Conservation (phyloP, 495 filamentous ascomycete genomes). For the Podospora comata region DNA sequence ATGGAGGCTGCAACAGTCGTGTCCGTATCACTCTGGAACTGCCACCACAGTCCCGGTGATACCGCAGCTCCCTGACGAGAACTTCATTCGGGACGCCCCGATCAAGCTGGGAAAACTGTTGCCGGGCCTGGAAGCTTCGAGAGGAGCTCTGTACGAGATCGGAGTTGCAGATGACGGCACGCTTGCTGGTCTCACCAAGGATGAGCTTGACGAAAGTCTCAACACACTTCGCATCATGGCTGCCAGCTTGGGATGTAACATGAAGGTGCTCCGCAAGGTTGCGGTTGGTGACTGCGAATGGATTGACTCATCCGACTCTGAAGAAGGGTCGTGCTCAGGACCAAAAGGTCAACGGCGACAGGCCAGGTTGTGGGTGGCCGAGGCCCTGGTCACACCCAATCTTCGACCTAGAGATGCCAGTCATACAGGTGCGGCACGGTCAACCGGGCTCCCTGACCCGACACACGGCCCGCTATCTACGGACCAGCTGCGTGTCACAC, state of each 20-base stretch:
- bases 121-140: constrained; percentile 85
- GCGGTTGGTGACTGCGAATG: constrained; percentile 84
- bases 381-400: constrained; percentile 58
- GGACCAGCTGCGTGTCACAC: constrained; percentile 83
- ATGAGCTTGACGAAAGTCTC: constrained; percentile 89
- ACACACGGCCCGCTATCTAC: constrained; percentile 43
- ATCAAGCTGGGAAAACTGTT: constrained; percentile 61
- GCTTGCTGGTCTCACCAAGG: constrained; percentile 81
- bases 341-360: constrained; percentile 27
- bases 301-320: constrained; percentile 31
- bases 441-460: constrained; percentile 21
- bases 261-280: constrained; percentile 82
- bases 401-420: constrained; percentile 26
- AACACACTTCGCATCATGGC: constrained; percentile 84
- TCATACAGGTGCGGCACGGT: constrained; percentile 14
- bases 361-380: constrained; percentile 79
- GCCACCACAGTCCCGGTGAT: constrained; percentile 62
- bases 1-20: constrained; percentile 94
- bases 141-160: constrained; percentile 93
- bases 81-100: constrained; percentile 49
- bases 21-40: constrained; percentile 79
- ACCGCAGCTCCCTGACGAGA: constrained; percentile 66
- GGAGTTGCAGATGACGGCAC: constrained; percentile 93
- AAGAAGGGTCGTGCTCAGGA: constrained; percentile 7
- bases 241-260: constrained; percentile 79